Evolutionary conservation across 129 eudicot species (phyloP).

Genomic region (Smallanthus sonchifolius): DNA sequence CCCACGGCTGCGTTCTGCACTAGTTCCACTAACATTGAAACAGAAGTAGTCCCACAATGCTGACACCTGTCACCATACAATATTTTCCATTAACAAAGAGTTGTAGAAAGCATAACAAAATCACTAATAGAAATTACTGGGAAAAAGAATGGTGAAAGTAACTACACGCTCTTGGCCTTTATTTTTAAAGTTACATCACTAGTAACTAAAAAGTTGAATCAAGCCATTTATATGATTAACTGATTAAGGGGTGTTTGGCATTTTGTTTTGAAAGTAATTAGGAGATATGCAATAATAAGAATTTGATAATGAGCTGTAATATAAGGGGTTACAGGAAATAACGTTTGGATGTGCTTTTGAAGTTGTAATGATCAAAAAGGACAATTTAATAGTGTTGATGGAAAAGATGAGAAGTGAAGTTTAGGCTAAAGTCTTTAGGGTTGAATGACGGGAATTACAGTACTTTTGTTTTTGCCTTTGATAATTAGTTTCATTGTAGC

Average conservation of each 20-base stretch:
- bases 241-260: neutral
- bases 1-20: slow-evolving; percentile 89
- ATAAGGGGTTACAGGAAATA: neutral
- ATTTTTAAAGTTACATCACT: neutral
- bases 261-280: neutral
- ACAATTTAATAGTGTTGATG: neutral
- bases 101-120: neutral
- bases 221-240: neutral
- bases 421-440: neutral
- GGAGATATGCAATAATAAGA: neutral
- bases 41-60: slow-evolving; percentile 97
- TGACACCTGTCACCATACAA: slow-evolving; percentile 53
- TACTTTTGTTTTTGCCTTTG: neutral
- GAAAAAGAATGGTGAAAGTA: neutral
- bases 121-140: neutral
- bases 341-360: neutral
- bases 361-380: neutral
- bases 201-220: neutral
- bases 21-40: slow-evolving; percentile 78
- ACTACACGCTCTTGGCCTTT: neutral
- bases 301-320: neutral
- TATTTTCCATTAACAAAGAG: neutral
- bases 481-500: neutral
- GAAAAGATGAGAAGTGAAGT: neutral
- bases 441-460: neutral